These are phyloP conservation scores for Otatea glauca DNA, from an alignment of 176 grass and related monocot species.

Conservation along the genomic window DNA sequence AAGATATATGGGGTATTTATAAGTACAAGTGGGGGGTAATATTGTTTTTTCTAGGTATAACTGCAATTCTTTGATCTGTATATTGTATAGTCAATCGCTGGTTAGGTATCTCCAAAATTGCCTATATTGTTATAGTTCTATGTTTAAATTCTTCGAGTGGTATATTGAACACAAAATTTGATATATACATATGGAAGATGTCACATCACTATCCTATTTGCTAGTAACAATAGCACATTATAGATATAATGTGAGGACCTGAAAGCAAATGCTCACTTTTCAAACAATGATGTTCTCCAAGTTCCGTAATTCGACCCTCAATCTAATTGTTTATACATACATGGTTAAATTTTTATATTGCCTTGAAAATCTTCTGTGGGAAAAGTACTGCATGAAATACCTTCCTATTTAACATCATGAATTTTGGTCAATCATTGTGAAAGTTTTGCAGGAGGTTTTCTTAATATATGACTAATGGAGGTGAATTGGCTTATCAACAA, in stretches of 20 bases:
- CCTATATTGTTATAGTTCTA: background rate
- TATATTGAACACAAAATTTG: background rate
- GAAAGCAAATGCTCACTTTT: no score
- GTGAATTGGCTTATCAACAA: constrained; percentile 78
- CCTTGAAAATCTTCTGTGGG: background rate
- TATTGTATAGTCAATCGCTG: no score
- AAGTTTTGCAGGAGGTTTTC: constrained; percentile 67
- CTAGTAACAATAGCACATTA: no score
- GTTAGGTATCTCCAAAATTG: no score
- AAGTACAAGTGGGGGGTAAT: no score
- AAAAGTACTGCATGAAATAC: background rate
- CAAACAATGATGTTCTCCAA: no score
- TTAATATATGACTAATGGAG: constrained; percentile 84
- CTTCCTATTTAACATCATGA: background rate
- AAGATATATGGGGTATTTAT: no score
- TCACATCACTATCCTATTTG: background rate
- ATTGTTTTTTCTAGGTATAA: no score
- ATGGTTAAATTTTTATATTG: background rate
- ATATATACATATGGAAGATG: background rate
- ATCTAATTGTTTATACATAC: background rate
- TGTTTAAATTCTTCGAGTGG: background rate
- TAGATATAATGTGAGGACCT: no score
- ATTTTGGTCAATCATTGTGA: constrained; percentile 11
- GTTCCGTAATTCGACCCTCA: background rate
- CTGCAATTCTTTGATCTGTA: no score